Evolutionary conservation across 306 rosid species (phyloP).

Genomic region (Cercis canadensis): DNA sequence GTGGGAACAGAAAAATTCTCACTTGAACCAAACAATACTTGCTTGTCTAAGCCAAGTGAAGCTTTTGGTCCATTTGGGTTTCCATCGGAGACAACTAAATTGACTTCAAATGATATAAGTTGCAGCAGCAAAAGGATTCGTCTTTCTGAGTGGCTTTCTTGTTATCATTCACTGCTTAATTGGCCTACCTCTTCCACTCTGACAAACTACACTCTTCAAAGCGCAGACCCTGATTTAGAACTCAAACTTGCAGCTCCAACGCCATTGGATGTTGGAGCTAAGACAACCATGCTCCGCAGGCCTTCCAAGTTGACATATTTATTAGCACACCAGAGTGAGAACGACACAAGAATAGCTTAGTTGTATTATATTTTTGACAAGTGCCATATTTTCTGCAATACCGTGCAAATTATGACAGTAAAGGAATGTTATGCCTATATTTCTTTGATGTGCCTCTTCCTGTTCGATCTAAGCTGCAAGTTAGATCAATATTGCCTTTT

Average conservation of each 20-base stretch:
- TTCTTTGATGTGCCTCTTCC: neutral
- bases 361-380: no score
- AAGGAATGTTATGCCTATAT: neutral
- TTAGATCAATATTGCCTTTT: neutral
- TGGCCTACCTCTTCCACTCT: slow-evolving; percentile 27
- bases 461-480: neutral
- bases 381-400: neutral
- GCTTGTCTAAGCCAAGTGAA: slow-evolving; percentile 25
- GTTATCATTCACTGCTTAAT: slow-evolving; percentile 28
- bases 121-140: slow-evolving; percentile 5
- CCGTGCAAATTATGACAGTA: neutral
- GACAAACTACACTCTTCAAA: slow-evolving; percentile 14
- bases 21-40: neutral
- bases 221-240: slow-evolving; percentile 58
- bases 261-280: slow-evolving; percentile 53
- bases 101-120: slow-evolving; percentile 20
- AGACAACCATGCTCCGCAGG: slow-evolving; percentile 35
- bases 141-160: slow-evolving; percentile 27
- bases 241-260: slow-evolving; percentile 71
- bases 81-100: neutral
- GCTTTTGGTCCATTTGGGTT: slow-evolving; percentile 22
- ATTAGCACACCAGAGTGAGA: no score
- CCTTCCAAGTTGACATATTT: slow-evolving; percentile 3
- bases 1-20: slow-evolving; percentile 2
- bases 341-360: no score